Conservation (phyloP, 2,329 filamentous ascomycete species). For the Colletotrichum sp. region DNA sequence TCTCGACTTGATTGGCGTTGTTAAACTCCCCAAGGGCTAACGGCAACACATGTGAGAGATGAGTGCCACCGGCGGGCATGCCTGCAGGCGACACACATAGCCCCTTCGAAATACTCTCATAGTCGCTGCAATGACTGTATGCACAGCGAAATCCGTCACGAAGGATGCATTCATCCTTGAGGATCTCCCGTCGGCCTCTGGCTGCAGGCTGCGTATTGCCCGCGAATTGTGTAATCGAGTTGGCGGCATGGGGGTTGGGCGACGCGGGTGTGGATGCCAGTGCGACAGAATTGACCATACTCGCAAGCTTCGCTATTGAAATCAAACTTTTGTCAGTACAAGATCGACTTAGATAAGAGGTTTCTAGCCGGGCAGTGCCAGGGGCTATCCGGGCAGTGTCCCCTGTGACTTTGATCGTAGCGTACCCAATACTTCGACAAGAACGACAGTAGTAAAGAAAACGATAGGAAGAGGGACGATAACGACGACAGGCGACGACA, state of each 20-base stretch:
- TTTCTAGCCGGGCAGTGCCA: not conserved
- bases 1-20: not conserved
- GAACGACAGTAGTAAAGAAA: not conserved
- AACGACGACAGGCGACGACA: too few relatives aligned
- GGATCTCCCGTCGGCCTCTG: not conserved
- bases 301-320: not conserved
- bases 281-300: not conserved
- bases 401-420: not conserved
- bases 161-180: not conserved
- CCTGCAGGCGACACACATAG: not conserved
- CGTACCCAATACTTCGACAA: not conserved
- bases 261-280: not conserved
- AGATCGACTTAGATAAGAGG: not conserved
- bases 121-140: not conserved
- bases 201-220: fast-evolving
- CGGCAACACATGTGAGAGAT: not conserved
- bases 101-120: not conserved
- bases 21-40: not conserved
- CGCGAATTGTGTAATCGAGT: not conserved
- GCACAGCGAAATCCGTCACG: not conserved
- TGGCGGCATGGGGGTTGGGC: not conserved
- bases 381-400: not conserved
- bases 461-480: not conserved
- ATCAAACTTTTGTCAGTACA: not conserved
- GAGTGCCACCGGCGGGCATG: not conserved